Percentiles rank a stretch among this genome's conserved stretches.
Evolutionary conservation across 352 stramenopile genomes (phyloP).

Genomic region (Globisporangium recalcitrans): DNA sequence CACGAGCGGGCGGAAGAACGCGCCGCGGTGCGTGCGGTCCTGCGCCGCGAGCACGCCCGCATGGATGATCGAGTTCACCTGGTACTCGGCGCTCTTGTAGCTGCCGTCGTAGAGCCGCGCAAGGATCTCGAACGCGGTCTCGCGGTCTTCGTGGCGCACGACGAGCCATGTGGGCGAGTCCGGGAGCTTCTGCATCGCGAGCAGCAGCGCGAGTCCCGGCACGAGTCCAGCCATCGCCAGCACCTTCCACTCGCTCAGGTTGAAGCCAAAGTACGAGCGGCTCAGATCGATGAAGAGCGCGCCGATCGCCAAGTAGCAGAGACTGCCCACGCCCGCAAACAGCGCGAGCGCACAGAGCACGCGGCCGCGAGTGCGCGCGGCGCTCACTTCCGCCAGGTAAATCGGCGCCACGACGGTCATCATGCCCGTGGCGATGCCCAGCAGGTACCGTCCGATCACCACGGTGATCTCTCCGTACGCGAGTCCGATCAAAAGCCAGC

Average conservation of each 20-base stretch:
- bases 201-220: slow-evolving; percentile 45
- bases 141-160: slow-evolving; percentile 59
- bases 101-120: slow-evolving; percentile 45
- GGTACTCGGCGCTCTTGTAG: slow-evolving; percentile 49
- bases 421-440: slow-evolving; percentile 50
- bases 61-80: slow-evolving; percentile 75
- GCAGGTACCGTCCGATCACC: slow-evolving; percentile 56
- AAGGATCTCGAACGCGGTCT: slow-evolving; percentile 58
- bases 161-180: slow-evolving; percentile 82
- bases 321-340: slow-evolving; percentile 29
- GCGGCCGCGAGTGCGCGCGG: slow-evolving; percentile 48
- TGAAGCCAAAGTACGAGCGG: slow-evolving; percentile 66
- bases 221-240: slow-evolving; percentile 46
- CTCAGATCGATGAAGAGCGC: slow-evolving; percentile 60
- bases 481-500: slow-evolving; percentile 62
- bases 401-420: slow-evolving; percentile 59
- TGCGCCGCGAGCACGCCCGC: slow-evolving; percentile 53
- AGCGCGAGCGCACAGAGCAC: slow-evolving; percentile 42
- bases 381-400: slow-evolving; percentile 69
- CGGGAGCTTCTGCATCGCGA: slow-evolving; percentile 61
- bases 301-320: slow-evolving; percentile 51
- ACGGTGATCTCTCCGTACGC: slow-evolving; percentile 66
- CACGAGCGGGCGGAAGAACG: slow-evolving; percentile 64
- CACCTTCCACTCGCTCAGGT: slow-evolving; percentile 78
- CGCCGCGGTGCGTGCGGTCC: slow-evolving; percentile 45